Evolutionary conservation across 192 early-diverging fungal genomes (phyloP).

Genomic region (Backusella australiensis): DNA sequence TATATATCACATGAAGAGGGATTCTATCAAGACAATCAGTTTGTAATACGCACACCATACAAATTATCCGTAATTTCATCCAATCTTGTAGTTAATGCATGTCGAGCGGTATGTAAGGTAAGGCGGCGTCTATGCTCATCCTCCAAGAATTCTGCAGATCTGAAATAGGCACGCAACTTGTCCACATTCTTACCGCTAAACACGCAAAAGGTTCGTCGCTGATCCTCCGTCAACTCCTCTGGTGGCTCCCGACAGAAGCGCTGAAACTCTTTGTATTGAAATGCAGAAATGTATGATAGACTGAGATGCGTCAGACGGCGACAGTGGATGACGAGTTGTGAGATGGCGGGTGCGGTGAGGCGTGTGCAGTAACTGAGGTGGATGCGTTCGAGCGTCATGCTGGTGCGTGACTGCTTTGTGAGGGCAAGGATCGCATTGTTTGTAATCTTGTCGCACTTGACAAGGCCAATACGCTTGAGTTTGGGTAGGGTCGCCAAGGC

Average conservation of each 20-base stretch:
- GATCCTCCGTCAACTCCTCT: constrained; percentile 49
- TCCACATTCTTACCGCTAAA: constrained; percentile 57
- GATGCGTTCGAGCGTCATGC: constrained; percentile 49
- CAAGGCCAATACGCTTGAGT: constrained; percentile 50
- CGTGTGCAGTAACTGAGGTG: constrained; percentile 54
- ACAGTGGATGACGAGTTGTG: constrained; percentile 47
- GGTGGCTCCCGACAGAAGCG: constrained; percentile 52
- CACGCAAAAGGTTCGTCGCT: constrained; percentile 55
- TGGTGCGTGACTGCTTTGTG: constrained; percentile 39
- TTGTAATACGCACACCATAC: background rate
- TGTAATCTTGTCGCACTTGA: constrained; percentile 57
- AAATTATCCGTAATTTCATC: constrained; percentile 7
- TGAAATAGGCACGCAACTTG: constrained; percentile 45
- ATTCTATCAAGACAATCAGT: background rate
- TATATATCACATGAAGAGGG: background rate
- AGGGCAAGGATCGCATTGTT: constrained; percentile 50
- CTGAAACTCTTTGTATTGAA: constrained; percentile 47
- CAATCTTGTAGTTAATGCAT: constrained; percentile 2
- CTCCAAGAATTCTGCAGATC: background rate
- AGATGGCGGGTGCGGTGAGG: constrained; percentile 44
- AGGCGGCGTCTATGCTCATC: background rate
- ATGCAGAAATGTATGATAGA: constrained; percentile 52
- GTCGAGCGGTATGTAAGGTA: background rate
- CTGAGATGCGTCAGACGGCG: constrained; percentile 50
- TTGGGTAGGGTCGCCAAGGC: constrained; percentile 52